Percentiles rank a stretch among this genome's conserved stretches.
Evolutionary conservation across 371 early-diverging fungal genomes (phyloP).

Genomic region (Gilbertella persicaria): DNA sequence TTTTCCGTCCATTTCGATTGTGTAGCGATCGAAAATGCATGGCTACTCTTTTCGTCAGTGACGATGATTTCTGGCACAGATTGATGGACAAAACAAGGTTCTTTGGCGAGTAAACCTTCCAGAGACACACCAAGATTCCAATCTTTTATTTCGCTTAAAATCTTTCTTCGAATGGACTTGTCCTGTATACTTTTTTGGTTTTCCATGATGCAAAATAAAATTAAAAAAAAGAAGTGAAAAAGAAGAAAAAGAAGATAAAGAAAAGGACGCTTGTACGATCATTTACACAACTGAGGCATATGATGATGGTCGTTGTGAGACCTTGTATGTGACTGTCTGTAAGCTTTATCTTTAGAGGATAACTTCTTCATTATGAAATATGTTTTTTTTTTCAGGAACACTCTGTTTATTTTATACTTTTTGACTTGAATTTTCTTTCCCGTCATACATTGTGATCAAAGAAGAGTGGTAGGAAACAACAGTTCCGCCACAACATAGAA

Average conservation of each 20-base stretch:
- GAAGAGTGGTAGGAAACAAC: no score
- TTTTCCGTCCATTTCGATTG: slow-evolving; percentile 15
- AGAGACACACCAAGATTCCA: slow-evolving; percentile 16
- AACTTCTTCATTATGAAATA: background rate
- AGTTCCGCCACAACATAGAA: no score
- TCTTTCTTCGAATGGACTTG: slow-evolving; percentile 8
- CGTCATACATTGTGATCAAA: no score
- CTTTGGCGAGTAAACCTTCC: slow-evolving; percentile 5
- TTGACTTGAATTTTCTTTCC: no score
- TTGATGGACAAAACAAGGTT: slow-evolving; percentile 14
- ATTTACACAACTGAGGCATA: no score
- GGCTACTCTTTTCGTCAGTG: background rate
- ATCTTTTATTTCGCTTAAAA: background rate
- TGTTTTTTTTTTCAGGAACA: no score
- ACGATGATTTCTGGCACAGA: slow-evolving; percentile 5
- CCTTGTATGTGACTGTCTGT: background rate
- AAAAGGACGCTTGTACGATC: background rate
- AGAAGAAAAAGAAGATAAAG: background rate
- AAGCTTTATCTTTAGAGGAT: background rate
- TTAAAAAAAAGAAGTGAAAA: background rate
- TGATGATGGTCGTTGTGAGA: background rate
- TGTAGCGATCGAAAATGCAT: background rate
- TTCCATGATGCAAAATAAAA: background rate
- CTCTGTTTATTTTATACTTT: background rate
- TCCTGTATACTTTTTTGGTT: background rate